Percentiles rank a stretch among this genome's conserved stretches.
Conservation (phyloP, 129 eudicot species). For the Calendula officinalis region DNA sequence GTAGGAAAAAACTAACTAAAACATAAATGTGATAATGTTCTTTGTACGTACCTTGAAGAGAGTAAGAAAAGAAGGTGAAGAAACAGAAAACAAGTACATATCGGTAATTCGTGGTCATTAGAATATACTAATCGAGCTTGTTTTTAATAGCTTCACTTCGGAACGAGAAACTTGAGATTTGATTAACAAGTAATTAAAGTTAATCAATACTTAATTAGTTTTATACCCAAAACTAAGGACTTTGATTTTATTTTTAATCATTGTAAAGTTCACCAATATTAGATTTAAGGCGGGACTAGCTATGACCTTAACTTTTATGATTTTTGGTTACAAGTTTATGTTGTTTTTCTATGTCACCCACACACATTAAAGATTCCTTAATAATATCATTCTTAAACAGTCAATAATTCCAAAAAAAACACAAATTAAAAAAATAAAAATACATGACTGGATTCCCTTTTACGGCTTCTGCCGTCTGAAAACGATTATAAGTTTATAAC, state of each 20-base stretch:
- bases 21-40: not conserved
- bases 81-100: slow-evolving; percentile 23
- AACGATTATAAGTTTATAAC: not conserved
- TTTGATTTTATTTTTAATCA: slow-evolving; percentile 1
- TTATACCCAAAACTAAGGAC: slow-evolving; percentile 33
- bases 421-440: slow-evolving; percentile 15
- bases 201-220: slow-evolving; percentile 5
- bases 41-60: slow-evolving; percentile 28
- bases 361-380: not conserved
- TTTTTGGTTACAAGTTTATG: not conserved
- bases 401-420: slow-evolving; percentile 28
- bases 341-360: not conserved
- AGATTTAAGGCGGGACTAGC: slow-evolving; percentile 31
- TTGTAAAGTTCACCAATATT: slow-evolving; percentile 36
- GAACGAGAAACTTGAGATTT: too few relatives aligned
- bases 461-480: slow-evolving; percentile 5
- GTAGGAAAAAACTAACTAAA: not conserved
- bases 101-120: slow-evolving; percentile 12
- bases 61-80: slow-evolving; percentile 23
- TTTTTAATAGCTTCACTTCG: not conserved
- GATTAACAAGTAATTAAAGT: slow-evolving; percentile 12
- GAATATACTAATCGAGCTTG: not conserved
- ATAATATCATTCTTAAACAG: slow-evolving; percentile 11
- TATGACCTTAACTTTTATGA: slow-evolving; percentile 30
- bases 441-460: not conserved